phyloP scores from a whole-genome alignment of 768 basidiomycete genomes.

The Sarcomyxa edulis region DNA sequence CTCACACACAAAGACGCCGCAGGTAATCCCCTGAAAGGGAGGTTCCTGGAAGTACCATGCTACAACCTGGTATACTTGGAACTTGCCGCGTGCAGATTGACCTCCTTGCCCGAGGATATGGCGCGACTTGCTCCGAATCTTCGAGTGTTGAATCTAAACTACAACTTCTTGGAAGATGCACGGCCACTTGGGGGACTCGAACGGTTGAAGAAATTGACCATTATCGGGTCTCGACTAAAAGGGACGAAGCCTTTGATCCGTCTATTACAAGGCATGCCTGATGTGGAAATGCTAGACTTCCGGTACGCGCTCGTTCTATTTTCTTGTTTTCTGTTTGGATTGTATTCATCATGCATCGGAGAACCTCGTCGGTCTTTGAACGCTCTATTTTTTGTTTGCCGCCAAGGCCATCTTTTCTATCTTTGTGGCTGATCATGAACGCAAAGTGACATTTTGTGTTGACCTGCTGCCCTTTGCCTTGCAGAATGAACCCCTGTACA shows the following conservation, averaged over 20 bases:
- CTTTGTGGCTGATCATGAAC: constrained; percentile 6
- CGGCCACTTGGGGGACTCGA: constrained; percentile 63
- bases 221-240: constrained; percentile 81
- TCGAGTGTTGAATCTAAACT: constrained; percentile 91
- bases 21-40: constrained; percentile 67
- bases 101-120: constrained; percentile 64
- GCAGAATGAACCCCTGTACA: constrained; percentile 92
- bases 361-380: constrained; percentile 3
- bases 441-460: constrained; percentile 9
- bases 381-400: constrained; percentile 6
- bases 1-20: constrained; percentile 16
- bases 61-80: constrained; percentile 93
- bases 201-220: constrained; percentile 76
- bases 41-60: constrained; percentile 68
- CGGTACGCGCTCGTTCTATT: constrained; percentile 41
- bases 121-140: constrained; percentile 72
- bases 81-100: constrained; percentile 80
- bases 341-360: constrained; percentile 7
- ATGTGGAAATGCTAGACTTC: constrained; percentile 88
- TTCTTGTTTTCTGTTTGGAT: constrained; percentile 6
- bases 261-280: constrained; percentile 63
- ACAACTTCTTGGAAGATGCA: constrained; percentile 87
- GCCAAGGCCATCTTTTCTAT: constrained; percentile 5
- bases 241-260: constrained; percentile 71
- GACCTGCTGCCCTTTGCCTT: constrained; percentile 7